These are phyloP conservation scores for Aurantiochytrium sp. DNA, from an alignment of 108 stramenopile species.

Conservation along the genomic window DNA sequence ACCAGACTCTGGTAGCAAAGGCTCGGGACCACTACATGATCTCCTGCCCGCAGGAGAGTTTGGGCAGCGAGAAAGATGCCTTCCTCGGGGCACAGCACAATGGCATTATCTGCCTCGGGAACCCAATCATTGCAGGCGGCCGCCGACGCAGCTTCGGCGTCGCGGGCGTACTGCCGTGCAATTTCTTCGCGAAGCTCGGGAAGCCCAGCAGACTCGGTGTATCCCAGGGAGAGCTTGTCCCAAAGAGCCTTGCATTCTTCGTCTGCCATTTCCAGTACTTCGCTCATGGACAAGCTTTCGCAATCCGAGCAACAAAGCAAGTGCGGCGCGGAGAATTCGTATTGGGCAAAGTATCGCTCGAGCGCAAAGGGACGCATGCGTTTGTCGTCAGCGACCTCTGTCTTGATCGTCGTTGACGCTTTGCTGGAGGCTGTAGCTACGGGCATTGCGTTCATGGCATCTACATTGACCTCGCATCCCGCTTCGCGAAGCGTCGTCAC, in stretches of 20 bases:
- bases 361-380: not conserved
- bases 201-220: not conserved
- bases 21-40: conserved; percentile 16
- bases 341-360: conserved; percentile 16
- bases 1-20: conserved; percentile 24
- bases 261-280: not conserved
- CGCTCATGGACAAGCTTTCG: not conserved
- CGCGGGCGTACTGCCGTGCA: not conserved
- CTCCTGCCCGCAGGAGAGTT: conserved; percentile 4
- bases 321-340: conserved; percentile 16
- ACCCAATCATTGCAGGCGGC: no score
- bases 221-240: not conserved
- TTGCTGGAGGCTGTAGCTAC: not conserved
- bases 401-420: not conserved
- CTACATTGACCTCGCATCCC: not conserved
- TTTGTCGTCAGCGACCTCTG: not conserved
- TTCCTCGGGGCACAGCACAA: conserved; percentile 16
- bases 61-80: conserved; percentile 18
- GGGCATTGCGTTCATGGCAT: not conserved
- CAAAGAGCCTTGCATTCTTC: not conserved
- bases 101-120: not conserved
- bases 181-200: not conserved
- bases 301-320: not conserved
- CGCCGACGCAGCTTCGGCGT: not conserved
- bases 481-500: not conserved